These are phyloP conservation scores for Carex myosuroides DNA, from an alignment of 176 grass and related monocot species.

Conservation along the genomic window DNA sequence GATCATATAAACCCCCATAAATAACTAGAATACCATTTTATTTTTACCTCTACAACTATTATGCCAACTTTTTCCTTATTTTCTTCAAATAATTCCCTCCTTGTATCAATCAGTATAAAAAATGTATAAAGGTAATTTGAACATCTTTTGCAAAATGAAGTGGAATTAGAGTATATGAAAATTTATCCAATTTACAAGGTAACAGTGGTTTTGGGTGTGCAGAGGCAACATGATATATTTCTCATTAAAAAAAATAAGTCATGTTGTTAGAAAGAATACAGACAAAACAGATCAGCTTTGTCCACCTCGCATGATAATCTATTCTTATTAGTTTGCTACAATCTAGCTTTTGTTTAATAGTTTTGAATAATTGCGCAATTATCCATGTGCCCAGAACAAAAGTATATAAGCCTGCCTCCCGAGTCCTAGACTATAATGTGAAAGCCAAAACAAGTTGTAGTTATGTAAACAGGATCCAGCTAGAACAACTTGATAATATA, in stretches of 20 bases:
- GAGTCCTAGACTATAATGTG: neutral
- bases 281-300: constrained; percentile 9
- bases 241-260: neutral
- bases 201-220: neutral
- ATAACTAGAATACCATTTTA: neutral
- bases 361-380: neutral
- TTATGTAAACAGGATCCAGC: constrained; percentile 12
- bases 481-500: constrained; percentile 9
- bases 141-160: neutral
- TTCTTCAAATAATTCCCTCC: neutral
- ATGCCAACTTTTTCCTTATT: neutral
- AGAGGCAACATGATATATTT: neutral
- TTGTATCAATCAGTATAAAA: neutral
- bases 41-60: no score
- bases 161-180: neutral
- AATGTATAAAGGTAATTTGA: neutral
- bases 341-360: neutral
- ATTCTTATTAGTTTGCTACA: neutral
- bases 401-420: neutral
- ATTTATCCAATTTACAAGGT: neutral
- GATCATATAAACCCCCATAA: neutral
- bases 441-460: neutral
- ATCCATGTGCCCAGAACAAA: neutral
- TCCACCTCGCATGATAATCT: constrained; percentile 1
- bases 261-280: neutral